Conservation (phyloP, 2,329 filamentous ascomycete genomes). For the Dactylellina cionopaga region DNA sequence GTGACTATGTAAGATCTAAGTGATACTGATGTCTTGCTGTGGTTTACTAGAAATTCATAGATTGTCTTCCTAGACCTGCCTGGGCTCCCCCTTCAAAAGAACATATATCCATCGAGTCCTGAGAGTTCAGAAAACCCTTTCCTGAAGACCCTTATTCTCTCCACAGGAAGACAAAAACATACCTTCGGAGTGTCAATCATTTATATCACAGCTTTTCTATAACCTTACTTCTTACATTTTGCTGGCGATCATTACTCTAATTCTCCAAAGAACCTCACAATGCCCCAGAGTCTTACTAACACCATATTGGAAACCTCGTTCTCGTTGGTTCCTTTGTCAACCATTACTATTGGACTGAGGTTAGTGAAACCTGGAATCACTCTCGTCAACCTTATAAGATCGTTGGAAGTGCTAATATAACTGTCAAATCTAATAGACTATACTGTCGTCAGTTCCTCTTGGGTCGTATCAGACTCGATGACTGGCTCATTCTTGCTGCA, state of each 20-base stretch:
- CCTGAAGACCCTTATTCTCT: conserved; percentile 35
- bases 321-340: conserved; percentile 54
- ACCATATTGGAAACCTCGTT: conserved; percentile 54
- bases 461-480: conserved; percentile 58
- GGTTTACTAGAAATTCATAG: conserved; percentile 39
- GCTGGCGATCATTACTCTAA: conserved; percentile 46
- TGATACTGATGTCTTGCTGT: too few relatives aligned
- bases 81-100: conserved; percentile 19
- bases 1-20: too few relatives aligned
- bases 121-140: conserved; percentile 27
- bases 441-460: conserved; percentile 56
- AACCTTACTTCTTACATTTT: conserved; percentile 35
- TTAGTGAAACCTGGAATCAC: conserved; percentile 53
- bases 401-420: conserved; percentile 21
- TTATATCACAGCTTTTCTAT: conserved; percentile 48
- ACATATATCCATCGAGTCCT: conserved; percentile 52
- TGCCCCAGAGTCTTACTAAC: conserved; percentile 28
- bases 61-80: conserved; percentile 38
- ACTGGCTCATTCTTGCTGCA: conserved; percentile 60
- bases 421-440: conserved; percentile 51
- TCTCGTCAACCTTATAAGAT: conserved; percentile 49
- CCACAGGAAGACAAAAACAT: conserved; percentile 50
- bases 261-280: conserved; percentile 23
- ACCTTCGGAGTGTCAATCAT: conserved; percentile 49
- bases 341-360: conserved; percentile 54